Percentiles rank a stretch among this genome's conserved stretches.
phyloP scores from a whole-genome alignment of 2,329 filamentous ascomycete species.

The Penicillium sp. region DNA sequence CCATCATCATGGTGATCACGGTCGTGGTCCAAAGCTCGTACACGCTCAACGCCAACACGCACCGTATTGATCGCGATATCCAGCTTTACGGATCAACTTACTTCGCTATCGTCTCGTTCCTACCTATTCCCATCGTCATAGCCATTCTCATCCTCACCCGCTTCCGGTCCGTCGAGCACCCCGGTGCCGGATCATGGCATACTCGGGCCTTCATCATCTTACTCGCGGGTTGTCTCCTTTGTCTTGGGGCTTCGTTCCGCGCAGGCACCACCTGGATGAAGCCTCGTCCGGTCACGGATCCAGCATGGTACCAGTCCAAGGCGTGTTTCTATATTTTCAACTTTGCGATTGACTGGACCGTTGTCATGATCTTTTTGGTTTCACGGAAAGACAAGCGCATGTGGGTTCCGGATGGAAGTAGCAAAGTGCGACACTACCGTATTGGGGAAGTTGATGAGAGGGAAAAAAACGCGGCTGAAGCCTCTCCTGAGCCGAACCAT shows the following conservation, averaged over 20 bases:
- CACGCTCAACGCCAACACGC: conserved; percentile 55
- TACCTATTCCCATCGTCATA: conserved; percentile 60
- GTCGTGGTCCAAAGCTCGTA: conserved; percentile 65
- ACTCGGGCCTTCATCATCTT: conserved; percentile 67
- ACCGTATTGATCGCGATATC: conserved; percentile 57
- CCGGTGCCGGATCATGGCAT: conserved; percentile 65
- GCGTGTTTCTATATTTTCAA: conserved; percentile 78
- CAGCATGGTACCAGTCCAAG: conserved; percentile 69
- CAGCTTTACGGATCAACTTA: conserved; percentile 62
- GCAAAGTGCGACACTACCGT: conserved; percentile 16
- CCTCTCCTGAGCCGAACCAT: neutral
- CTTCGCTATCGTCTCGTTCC: conserved; percentile 63
- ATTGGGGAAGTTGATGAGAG: neutral
- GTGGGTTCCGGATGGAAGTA: conserved; percentile 64
- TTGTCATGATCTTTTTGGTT: conserved; percentile 65
- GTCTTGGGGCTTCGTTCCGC: conserved; percentile 68
- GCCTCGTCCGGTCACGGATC: conserved; percentile 49
- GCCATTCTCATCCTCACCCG: conserved; percentile 50
- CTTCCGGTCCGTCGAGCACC: conserved; percentile 52
- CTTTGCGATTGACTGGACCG: conserved; percentile 69
- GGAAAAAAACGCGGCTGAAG: neutral
- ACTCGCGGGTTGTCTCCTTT: conserved; percentile 58
- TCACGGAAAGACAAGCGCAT: conserved; percentile 73
- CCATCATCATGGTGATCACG: conserved; percentile 65
- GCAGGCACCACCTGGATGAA: conserved; percentile 57